These are phyloP conservation scores for Otatea glauca DNA, from an alignment of 176 grass and related monocot genomes.

Conservation along the genomic window DNA sequence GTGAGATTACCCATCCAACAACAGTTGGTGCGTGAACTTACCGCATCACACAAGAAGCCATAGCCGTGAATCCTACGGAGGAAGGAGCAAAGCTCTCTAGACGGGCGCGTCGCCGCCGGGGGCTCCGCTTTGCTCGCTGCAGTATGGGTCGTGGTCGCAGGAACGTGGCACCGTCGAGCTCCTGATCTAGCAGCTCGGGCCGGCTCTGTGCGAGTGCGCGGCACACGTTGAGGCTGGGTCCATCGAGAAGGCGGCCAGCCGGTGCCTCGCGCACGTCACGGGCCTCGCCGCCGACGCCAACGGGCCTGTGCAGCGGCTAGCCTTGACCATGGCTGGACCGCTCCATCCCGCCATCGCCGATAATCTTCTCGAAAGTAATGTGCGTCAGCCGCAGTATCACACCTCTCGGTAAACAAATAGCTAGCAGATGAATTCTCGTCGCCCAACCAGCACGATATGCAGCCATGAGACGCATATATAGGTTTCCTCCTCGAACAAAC, in stretches of 20 bases:
- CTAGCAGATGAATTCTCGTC: too few relatives aligned
- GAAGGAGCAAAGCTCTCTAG: too few relatives aligned
- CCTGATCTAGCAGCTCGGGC: slow-evolving; percentile 27
- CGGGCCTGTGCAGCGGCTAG: slow-evolving; percentile 41
- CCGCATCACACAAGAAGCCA: not conserved
- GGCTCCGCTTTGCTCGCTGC: not conserved
- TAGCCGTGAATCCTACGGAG: not conserved
- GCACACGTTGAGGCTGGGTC: slow-evolving; percentile 32
- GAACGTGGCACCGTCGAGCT: not conserved
- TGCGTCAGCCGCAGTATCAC: too few relatives aligned
- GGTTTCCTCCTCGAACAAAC: too few relatives aligned
- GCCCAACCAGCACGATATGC: too few relatives aligned
- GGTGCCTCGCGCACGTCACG: slow-evolving; percentile 37
- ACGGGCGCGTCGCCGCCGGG: not conserved
- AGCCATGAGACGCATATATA: too few relatives aligned
- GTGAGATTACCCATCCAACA: not conserved
- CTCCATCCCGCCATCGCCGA: too few relatives aligned
- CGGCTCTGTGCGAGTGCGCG: slow-evolving; percentile 42
- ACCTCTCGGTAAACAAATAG: too few relatives aligned
- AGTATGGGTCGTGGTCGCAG: not conserved
- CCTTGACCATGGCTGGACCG: too few relatives aligned
- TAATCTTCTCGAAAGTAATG: too few relatives aligned
- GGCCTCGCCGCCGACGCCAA: not conserved
- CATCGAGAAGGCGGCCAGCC: slow-evolving; percentile 28
- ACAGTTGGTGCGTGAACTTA: too few relatives aligned